A percentile compares a stretch with the other conserved stretches of the same genome.
phyloP scores from a whole-genome alignment of 148 eudicot species.

The Agrostemma githago region DNA sequence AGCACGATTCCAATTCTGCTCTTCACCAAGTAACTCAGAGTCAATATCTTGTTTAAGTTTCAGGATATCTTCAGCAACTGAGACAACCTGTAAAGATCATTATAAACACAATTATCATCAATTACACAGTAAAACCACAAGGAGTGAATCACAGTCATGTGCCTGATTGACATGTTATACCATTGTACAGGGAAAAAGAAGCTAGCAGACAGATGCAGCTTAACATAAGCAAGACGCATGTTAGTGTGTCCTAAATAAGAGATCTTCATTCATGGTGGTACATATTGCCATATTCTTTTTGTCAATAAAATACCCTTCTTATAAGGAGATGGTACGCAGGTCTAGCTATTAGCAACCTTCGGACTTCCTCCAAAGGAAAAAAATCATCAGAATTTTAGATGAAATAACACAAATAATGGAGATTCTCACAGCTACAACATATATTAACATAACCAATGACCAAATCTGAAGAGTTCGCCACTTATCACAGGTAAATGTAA shows the following conservation, averaged over 20 bases:
- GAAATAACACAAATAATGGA: background rate
- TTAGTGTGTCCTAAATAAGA: background rate
- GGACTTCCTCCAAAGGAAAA: background rate
- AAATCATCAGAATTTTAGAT: background rate
- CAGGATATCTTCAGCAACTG: conserved; percentile 57
- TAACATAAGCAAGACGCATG: background rate
- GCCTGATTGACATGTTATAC: background rate
- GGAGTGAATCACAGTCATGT: background rate
- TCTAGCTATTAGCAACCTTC: background rate
- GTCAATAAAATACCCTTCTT: background rate
- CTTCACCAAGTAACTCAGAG: conserved; percentile 66
- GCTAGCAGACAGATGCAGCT: background rate
- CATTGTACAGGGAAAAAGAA: background rate
- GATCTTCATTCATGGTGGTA: background rate
- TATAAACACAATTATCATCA: background rate
- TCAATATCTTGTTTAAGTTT: conserved; percentile 72
- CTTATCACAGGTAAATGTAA: background rate
- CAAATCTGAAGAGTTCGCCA: background rate
- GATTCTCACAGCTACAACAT: background rate
- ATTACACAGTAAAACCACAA: conserved; percentile 6
- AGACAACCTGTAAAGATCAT: conserved; percentile 34
- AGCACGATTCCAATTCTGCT: conserved; percentile 66
- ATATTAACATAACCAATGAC: background rate
- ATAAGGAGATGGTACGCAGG: background rate
- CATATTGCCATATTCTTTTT: background rate